Evolutionary conservation across 345 rosid species (phyloP), one percentile per base, ranked within the genome.

Genomic region (Hevea brasiliensis): DNA sequence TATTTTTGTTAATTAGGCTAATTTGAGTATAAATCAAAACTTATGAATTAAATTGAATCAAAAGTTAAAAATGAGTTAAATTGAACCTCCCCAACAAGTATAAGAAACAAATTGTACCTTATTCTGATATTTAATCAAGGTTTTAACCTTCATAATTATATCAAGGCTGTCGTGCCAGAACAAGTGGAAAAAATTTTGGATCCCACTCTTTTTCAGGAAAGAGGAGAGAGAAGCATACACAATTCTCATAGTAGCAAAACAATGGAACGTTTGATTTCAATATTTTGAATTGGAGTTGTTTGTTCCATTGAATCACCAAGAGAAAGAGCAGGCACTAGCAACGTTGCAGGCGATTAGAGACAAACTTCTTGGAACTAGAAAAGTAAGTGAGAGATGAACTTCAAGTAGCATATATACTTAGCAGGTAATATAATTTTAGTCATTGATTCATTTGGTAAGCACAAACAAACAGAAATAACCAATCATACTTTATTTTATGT

Each of bases 241-340:
- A 45, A 45, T 45, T 11, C 48, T 45, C 48, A 10, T 8, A 29
- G 56, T 24, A 2, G 17, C 12, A 27, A 13, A 11, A 20, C 17
- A 35, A 37, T 5, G 26, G 47, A 53, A 20, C 26, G 37, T 11
- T 18, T 62, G 47, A 40, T 62, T 35, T 62, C 27, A 11, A 63
- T 40, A 40, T 7, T 42, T 64, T 18, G 23, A 21, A 64, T 41
- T 10, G 68, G 53, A 42, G 20, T 64, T 9, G 50, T 51, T n/a
- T 63, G 67, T 23, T 63, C 51, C 5, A 26, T 24, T 63, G 67
- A 63, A 63, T 40, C 29, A 10, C 67, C 67, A 41, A 18, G 18
- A n/a, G 67, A 63, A 41, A n/a, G 67, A 63, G 35, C 21, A 56
- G 53, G 45, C 13, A 51, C 53, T 20, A 13, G 18, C 35, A 32